phyloP scores from a whole-genome alignment of 331 rosid genomes.

The Prunus yedoensis region DNA sequence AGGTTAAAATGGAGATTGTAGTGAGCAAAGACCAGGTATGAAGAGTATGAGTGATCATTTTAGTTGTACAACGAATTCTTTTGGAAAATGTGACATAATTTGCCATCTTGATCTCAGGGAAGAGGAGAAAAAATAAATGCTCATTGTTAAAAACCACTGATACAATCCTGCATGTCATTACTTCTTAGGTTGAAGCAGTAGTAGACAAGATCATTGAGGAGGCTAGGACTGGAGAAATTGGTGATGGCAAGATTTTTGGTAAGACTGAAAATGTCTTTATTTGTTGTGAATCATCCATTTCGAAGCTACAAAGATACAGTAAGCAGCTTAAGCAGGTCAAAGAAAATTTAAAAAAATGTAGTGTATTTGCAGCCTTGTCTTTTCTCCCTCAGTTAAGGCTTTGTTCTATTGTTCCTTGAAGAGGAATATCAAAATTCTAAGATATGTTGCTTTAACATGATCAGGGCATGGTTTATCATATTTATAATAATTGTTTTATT shows the following conservation, averaged over 20 bases:
- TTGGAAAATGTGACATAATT: neutral
- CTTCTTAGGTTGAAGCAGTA: constrained; percentile 69
- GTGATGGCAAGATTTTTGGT: constrained; percentile 92
- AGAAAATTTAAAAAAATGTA: neutral
- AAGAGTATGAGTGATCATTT: constrained; percentile 19
- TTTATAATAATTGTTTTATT: neutral
- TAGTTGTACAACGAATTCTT: neutral
- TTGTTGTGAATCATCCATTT: neutral
- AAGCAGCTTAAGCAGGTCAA: neutral
- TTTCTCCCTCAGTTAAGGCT: too few species aligned
- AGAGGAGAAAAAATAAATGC: neutral
- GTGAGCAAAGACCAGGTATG: constrained; percentile 74
- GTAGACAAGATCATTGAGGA: constrained; percentile 64
- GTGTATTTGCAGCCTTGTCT: too few species aligned
- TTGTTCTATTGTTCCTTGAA: too few species aligned
- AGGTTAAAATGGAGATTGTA: constrained; percentile 95
- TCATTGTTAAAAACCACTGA: neutral
- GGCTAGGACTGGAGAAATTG: constrained; percentile 89
- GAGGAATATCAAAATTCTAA: too few species aligned
- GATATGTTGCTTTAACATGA: neutral
- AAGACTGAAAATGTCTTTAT: constrained; percentile 37
- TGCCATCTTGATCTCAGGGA: neutral
- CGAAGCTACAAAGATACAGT: neutral
- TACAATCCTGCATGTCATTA: neutral
- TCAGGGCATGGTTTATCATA: too few species aligned